phyloP scores from a whole-genome alignment of 441 rosid species.

The Melastoma candidum region DNA sequence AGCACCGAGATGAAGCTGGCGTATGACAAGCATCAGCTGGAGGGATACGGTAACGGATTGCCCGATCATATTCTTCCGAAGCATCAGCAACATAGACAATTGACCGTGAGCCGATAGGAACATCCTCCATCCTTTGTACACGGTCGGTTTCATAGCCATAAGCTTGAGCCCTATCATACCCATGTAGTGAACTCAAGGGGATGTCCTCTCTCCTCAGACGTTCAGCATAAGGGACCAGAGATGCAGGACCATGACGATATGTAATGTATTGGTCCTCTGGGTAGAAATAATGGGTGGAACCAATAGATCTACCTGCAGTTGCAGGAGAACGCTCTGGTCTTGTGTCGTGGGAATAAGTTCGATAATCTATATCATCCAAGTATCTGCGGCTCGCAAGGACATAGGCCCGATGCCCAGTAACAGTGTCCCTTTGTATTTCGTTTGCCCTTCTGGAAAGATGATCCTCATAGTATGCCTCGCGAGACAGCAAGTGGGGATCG shows the following conservation, averaged over 20 bases:
- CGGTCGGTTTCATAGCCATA: constrained; percentile 22
- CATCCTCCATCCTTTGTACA: constrained; percentile 12
- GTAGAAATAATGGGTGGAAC: constrained; percentile 21
- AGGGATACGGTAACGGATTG: constrained; percentile 15
- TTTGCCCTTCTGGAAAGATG: constrained; percentile 24
- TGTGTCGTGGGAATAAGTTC: constrained; percentile 24
- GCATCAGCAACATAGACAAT: constrained; percentile 23
- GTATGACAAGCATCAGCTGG: constrained; percentile 21
- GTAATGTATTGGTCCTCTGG: constrained; percentile 27
- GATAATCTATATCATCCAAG: constrained; percentile 32
- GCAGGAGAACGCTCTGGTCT: constrained; percentile 24
- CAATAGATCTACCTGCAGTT: constrained; percentile 4
- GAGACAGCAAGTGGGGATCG: constrained; percentile 25
- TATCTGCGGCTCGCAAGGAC: constrained; percentile 19
- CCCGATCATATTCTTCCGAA: constrained; percentile 25
- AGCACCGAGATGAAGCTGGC: constrained; percentile 49
- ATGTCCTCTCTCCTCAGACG: constrained; percentile 28
- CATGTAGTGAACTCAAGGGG: constrained; percentile 9
- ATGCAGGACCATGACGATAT: constrained; percentile 21
- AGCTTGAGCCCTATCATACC: constrained; percentile 17
- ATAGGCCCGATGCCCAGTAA: constrained; percentile 30
- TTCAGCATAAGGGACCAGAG: constrained; percentile 29
- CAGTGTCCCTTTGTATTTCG: constrained; percentile 20
- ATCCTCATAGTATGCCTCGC: constrained; percentile 28
- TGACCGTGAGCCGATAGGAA: too few relatives aligned